Percentiles rank a stretch among this genome's conserved stretches.
These are phyloP conservation scores for Orbilia brochopaga DNA, from an alignment of 2,329 filamentous ascomycete genomes.

Conservation along the genomic window DNA sequence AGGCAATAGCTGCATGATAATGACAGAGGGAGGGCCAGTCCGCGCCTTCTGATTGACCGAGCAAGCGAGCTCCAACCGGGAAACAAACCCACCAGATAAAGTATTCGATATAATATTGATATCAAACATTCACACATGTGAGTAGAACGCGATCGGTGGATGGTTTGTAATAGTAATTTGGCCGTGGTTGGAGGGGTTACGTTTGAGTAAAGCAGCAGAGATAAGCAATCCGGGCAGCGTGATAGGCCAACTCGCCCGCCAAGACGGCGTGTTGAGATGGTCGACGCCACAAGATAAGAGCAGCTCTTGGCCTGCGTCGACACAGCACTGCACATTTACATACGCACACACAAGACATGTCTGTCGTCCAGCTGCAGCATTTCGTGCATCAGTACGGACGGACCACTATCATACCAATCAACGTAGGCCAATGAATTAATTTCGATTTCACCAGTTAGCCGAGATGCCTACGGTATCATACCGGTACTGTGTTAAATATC, in stretches of 20 bases:
- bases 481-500: too few species aligned
- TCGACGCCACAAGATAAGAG: slow-evolving; percentile 50
- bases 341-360: too few species aligned
- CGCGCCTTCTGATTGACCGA: slow-evolving; percentile 37
- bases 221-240: slow-evolving; percentile 37
- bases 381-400: slow-evolving; percentile 16
- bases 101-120: too few species aligned
- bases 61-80: slow-evolving; percentile 35
- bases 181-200: slow-evolving; percentile 3
- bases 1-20: background rate
- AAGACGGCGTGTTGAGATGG: slow-evolving; percentile 39
- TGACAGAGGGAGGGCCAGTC: slow-evolving; percentile 24
- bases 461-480: too few species aligned
- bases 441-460: too few species aligned
- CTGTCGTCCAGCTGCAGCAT: too few species aligned
- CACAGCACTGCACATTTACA: too few species aligned
- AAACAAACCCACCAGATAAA: slow-evolving; percentile 12
- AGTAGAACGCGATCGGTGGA: too few species aligned
- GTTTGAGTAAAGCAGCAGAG: slow-evolving; percentile 38
- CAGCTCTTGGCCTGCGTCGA: slow-evolving; percentile 50
- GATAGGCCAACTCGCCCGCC: slow-evolving; percentile 41
- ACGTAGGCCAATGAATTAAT: too few species aligned
- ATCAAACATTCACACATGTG: too few species aligned
- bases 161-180: slow-evolving; percentile 17
- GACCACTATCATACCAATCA: background rate